These are phyloP conservation scores for Epicoccum sorghinum DNA, from an alignment of 2,329 filamentous ascomycete species.

Conservation along the genomic window DNA sequence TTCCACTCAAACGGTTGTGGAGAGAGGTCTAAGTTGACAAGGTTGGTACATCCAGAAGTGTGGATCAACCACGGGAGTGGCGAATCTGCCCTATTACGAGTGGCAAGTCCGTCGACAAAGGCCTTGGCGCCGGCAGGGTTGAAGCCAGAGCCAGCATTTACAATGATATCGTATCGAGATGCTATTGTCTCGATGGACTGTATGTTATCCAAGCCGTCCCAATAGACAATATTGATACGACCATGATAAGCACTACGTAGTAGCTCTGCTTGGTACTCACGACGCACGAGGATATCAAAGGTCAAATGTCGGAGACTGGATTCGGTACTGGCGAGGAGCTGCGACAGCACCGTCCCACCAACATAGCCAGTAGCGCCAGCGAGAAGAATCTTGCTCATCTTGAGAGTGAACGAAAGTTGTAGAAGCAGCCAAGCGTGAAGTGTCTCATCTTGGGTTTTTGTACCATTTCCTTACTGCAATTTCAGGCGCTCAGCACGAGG, in stretches of 20 bases:
- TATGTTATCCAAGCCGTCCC: conserved; percentile 19
- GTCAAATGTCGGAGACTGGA: conserved; percentile 16
- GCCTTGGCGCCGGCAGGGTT: conserved; percentile 19
- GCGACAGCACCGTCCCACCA: conserved; percentile 21
- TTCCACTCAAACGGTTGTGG: conserved; percentile 22
- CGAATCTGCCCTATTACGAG: conserved; percentile 10
- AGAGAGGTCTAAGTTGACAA: conserved; percentile 11
- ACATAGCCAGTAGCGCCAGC: conserved; percentile 25
- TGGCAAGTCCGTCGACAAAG: conserved; percentile 23
- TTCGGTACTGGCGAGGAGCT: conserved; percentile 10
- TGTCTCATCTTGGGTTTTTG: too few species aligned
- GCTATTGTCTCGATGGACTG: conserved; percentile 18
- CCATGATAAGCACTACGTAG: conserved; percentile 13
- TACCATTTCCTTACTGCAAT: too few species aligned
- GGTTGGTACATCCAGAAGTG: conserved; percentile 24
- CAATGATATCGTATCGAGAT: conserved; percentile 23
- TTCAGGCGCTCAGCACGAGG: too few species aligned
- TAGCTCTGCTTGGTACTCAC: conserved; percentile 10
- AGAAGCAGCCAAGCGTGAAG: too few species aligned
- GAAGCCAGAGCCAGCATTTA: conserved; percentile 25
- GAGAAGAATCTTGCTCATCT: conserved; percentile 24
- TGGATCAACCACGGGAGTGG: conserved; percentile 21
- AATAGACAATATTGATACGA: conserved; percentile 17
- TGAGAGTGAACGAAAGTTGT: too few species aligned
- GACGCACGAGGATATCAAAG: conserved; percentile 21